Conservation (phyloP, 1,284 basidiomycete genomes). For the Ganoderma multipileum region DNA sequence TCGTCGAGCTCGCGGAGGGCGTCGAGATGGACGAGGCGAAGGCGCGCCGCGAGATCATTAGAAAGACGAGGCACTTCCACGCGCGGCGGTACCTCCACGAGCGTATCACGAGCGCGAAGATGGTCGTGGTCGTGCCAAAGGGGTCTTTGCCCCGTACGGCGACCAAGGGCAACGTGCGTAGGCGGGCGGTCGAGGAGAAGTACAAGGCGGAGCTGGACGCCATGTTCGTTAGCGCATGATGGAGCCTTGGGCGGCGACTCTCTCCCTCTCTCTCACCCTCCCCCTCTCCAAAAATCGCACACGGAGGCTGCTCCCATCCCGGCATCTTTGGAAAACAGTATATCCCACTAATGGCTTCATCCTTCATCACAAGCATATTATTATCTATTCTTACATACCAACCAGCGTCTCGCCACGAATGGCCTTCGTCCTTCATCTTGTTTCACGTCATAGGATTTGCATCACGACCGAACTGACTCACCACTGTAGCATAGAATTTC, state of each 20-base stretch:
- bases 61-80: conserved; percentile 66
- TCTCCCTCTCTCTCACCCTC: neutral
- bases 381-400: conserved; percentile 9
- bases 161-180: conserved; percentile 73
- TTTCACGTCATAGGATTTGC: neutral
- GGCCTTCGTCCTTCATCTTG: neutral
- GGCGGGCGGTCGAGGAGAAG: conserved; percentile 65
- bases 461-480: neutral
- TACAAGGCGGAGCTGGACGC: conserved; percentile 57
- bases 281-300: neutral
- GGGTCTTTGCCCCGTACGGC: conserved; percentile 66
- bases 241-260: neutral
- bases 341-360: neutral
- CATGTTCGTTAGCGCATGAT: conserved; percentile 46
- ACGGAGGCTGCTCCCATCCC: neutral
- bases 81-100: conserved; percentile 70
- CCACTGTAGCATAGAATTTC: conserved; percentile 8
- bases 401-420: neutral
- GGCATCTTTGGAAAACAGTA: neutral
- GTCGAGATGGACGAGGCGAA: conserved; percentile 50
- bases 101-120: conserved; percentile 58
- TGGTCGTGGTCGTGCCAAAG: conserved; percentile 62
- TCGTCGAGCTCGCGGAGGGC: conserved; percentile 57
- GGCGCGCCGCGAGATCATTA: conserved; percentile 65
- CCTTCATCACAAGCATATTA: neutral